These are phyloP conservation scores for Acrocalymma vagum DNA, from an alignment of 2,329 filamentous ascomycete genomes.

Conservation along the genomic window DNA sequence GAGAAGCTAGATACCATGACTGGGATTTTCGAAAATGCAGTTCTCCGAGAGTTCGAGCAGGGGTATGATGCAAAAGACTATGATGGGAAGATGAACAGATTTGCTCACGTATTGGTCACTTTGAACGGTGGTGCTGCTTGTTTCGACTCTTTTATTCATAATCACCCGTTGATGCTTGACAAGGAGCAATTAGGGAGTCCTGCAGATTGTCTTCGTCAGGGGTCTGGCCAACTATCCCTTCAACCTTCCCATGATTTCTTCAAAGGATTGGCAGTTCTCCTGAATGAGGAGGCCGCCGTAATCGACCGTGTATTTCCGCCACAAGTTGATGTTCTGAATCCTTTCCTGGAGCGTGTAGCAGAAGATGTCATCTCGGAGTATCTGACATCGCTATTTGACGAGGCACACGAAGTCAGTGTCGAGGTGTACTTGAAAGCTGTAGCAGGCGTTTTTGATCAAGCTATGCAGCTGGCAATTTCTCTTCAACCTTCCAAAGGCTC, in stretches of 20 bases:
- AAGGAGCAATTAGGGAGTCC: slow-evolving; percentile 76
- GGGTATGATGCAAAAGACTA: slow-evolving; percentile 90
- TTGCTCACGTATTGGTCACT: slow-evolving; percentile 83
- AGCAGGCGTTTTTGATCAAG: slow-evolving; percentile 88
- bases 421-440: slow-evolving; percentile 85
- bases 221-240: slow-evolving; percentile 72
- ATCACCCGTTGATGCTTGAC: slow-evolving; percentile 83
- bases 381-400: slow-evolving; percentile 83
- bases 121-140: slow-evolving; percentile 83
- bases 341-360: slow-evolving; percentile 81
- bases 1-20: slow-evolving; percentile 78
- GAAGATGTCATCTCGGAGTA: slow-evolving; percentile 88
- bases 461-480: slow-evolving; percentile 76
- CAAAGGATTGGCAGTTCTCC: slow-evolving; percentile 73
- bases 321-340: slow-evolving; percentile 74
- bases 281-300: slow-evolving; percentile 83
- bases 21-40: slow-evolving; percentile 87
- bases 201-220: slow-evolving; percentile 80
- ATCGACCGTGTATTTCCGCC: slow-evolving; percentile 85
- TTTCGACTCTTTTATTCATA: slow-evolving; percentile 86
- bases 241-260: slow-evolving; percentile 87
- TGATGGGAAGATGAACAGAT: slow-evolving; percentile 86
- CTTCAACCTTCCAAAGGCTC: slow-evolving; percentile 73
- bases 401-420: slow-evolving; percentile 78
- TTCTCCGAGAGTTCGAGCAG: slow-evolving; percentile 89